These are phyloP conservation scores for Apodospora peruviana DNA, from an alignment of 495 filamentous ascomycete genomes.

Conservation along the genomic window DNA sequence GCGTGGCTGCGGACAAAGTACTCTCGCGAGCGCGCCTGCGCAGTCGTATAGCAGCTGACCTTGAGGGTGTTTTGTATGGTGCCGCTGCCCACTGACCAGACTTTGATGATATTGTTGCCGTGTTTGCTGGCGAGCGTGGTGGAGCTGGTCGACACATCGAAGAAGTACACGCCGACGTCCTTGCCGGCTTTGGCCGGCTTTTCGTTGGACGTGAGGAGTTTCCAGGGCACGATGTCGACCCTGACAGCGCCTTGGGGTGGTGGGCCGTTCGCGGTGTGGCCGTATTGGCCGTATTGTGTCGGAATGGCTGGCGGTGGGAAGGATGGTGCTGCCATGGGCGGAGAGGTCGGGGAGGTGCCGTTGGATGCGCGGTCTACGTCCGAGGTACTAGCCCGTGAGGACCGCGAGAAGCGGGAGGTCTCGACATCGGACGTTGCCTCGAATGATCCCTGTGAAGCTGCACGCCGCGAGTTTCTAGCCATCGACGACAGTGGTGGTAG, in stretches of 20 bases:
- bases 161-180: constrained; percentile 23
- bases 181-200: constrained; percentile 22
- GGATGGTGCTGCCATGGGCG: not conserved
- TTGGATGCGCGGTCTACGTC: constrained; percentile 6
- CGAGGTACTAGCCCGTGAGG: constrained; percentile 3
- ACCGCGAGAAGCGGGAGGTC: constrained; percentile 13
- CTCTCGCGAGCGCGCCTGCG: constrained; percentile 28
- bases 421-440: constrained; percentile 12
- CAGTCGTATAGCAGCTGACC: constrained; percentile 27
- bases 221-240: constrained; percentile 21
- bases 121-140: constrained; percentile 19
- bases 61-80: constrained; percentile 25
- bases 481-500: constrained; percentile 6
- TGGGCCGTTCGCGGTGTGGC: too few species aligned
- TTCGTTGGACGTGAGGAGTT: constrained; percentile 10
- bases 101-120: constrained; percentile 31
- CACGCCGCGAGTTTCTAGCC: constrained; percentile 11
- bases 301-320: too few species aligned
- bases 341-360: not conserved
- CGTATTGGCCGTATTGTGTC: too few species aligned
- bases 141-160: constrained; percentile 19
- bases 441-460: constrained; percentile 14
- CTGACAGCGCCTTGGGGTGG: constrained; percentile 4
- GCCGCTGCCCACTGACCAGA: constrained; percentile 29
- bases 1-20: constrained; percentile 35